Conservation (phyloP, 768 basidiomycete genomes). For the Phaffia australis region DNA sequence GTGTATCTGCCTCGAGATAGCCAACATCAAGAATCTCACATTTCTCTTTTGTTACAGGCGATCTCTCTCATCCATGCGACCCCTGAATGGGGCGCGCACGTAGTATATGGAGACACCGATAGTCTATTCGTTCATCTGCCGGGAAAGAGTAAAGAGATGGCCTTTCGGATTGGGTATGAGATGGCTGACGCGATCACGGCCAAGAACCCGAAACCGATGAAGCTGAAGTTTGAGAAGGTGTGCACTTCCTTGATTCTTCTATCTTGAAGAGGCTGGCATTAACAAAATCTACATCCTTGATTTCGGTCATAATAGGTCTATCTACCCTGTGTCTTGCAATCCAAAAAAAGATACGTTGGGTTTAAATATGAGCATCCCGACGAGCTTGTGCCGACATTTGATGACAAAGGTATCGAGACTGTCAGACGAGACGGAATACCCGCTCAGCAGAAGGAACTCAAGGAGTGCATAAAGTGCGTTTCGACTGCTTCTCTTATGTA, state of each 20-base stretch:
- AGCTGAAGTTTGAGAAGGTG: constrained; percentile 97
- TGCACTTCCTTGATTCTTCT: constrained; percentile 4
- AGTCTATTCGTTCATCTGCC: constrained; percentile 85
- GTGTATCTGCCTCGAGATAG: not conserved
- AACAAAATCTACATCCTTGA: not conserved
- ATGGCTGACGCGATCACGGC: constrained; percentile 80
- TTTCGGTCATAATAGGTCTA: constrained; percentile 56
- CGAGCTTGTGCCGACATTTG: constrained; percentile 67
- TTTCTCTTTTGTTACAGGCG: constrained; percentile 47
- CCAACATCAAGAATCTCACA: not conserved
- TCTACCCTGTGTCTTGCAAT: constrained; percentile 84
- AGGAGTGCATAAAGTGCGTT: constrained; percentile 70
- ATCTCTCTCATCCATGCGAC: constrained; percentile 65
- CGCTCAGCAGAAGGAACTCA: constrained; percentile 86
- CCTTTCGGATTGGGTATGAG: constrained; percentile 82
- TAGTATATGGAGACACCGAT: constrained; percentile 97
- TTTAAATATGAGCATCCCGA: constrained; percentile 84
- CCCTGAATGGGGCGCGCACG: constrained; percentile 71
- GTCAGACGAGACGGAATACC: constrained; percentile 83
- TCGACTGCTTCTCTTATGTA: no score
- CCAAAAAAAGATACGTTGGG: constrained; percentile 97
- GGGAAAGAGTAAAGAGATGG: constrained; percentile 84
- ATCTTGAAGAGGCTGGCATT: not conserved
- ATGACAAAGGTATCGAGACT: constrained; percentile 97
- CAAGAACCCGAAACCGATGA: constrained; percentile 78